phyloP scores from a whole-genome alignment of 352 stramenopile species.

The Globisporangium acanthophoron region DNA sequence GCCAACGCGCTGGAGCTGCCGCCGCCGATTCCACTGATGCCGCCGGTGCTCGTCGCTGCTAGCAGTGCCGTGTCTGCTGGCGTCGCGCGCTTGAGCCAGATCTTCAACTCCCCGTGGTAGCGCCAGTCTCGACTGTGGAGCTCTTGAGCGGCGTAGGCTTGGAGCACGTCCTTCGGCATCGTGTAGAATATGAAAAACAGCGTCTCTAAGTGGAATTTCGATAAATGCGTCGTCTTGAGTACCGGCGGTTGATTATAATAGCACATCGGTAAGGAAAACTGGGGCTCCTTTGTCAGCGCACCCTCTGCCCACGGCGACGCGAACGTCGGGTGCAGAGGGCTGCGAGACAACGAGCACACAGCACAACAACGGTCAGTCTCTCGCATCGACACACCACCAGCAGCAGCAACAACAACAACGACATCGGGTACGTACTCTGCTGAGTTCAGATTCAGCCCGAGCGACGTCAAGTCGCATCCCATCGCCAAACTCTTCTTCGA shows the following conservation, averaged over 20 bases:
- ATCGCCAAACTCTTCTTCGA: constrained; percentile 73
- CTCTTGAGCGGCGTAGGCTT: constrained; percentile 89
- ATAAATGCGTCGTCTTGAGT: constrained; percentile 96
- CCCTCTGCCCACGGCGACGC: constrained; percentile 74
- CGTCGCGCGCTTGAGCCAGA: constrained; percentile 93
- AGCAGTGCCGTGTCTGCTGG: constrained; percentile 57
- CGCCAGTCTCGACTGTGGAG: constrained; percentile 94
- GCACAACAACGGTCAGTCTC: constrained; percentile 3
- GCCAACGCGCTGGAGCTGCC: constrained; percentile 8
- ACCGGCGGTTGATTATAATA: constrained; percentile 94
- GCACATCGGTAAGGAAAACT: constrained; percentile 79
- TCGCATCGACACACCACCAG: neutral
- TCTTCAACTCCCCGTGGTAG: constrained; percentile 95
- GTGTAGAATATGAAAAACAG: constrained; percentile 99
- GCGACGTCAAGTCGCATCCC: constrained; percentile 74
- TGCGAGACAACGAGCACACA: constrained; percentile 11
- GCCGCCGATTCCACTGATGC: neutral
- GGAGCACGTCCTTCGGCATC: constrained; percentile 96
- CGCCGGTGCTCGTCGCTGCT: constrained; percentile 14
- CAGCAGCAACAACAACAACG: neutral
- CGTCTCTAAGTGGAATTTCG: constrained; percentile 98
- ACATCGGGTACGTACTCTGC: constrained; percentile 50
- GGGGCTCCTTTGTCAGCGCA: constrained; percentile 72
- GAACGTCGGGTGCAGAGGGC: constrained; percentile 76
- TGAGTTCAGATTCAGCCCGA: constrained; percentile 82